phyloP scores from a whole-genome alignment of 306 rosid species.

The Vigna trinervia region DNA sequence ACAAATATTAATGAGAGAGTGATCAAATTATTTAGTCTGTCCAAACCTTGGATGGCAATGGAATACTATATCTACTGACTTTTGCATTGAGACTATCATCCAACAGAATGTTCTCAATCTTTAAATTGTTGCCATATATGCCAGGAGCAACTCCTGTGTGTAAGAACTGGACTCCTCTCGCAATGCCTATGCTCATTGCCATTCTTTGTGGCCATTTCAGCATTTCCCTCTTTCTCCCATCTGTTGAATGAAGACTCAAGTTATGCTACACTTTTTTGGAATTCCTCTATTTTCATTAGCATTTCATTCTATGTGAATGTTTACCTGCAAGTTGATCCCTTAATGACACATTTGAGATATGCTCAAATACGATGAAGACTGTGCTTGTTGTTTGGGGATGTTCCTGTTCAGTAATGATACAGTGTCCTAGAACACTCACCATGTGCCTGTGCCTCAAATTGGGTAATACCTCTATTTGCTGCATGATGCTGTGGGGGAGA shows the following conservation, averaged over 20 bases:
- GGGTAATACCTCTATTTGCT: constrained; percentile 62
- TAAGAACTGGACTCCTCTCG: constrained; percentile 83
- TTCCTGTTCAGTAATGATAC: constrained; percentile 67
- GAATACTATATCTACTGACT: constrained; percentile 77
- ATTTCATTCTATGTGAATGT: constrained; percentile 3
- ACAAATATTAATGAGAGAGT: constrained; percentile 12
- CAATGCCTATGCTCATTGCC: constrained; percentile 87
- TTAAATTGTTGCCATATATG: constrained; percentile 71
- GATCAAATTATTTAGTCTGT: constrained; percentile 9
- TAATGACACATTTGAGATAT: constrained; percentile 69
- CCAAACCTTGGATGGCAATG: constrained; percentile 66
- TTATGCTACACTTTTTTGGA: not conserved
- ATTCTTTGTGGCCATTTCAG: constrained; percentile 99
- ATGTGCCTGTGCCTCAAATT: constrained; percentile 89
- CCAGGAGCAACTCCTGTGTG: constrained; percentile 86
- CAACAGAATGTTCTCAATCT: constrained; percentile 72
- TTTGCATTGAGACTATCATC: constrained; percentile 83
- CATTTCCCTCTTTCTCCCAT: constrained; percentile 84
- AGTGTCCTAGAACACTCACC: constrained; percentile 92
- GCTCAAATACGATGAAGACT: constrained; percentile 69
- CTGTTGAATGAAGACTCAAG: constrained; percentile 50
- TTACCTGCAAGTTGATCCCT: constrained; percentile 80
- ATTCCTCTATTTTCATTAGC: constrained; percentile 3
- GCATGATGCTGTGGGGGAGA: constrained; percentile 58
- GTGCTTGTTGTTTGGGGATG: constrained; percentile 65